Conservation (phyloP, 2,329 filamentous ascomycete genomes). For the Colletotrichum sp. region DNA sequence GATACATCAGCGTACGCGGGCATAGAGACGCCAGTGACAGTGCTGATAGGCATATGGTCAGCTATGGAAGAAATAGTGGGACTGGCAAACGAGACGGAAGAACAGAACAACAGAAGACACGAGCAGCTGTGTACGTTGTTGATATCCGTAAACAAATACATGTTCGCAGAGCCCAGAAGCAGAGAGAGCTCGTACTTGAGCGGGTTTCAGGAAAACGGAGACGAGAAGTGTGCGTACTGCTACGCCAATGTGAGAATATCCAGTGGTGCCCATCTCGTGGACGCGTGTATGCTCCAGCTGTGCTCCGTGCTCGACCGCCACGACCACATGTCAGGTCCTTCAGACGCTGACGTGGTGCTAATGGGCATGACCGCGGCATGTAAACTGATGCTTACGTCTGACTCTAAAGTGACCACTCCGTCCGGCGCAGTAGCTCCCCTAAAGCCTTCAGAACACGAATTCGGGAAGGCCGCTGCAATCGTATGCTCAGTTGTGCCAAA, state of each 20-base stretch:
- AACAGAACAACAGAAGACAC: background rate
- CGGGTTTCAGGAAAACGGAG: background rate
- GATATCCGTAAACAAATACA: background rate
- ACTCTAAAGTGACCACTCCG: background rate
- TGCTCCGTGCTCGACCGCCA: background rate
- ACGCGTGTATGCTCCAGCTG: background rate
- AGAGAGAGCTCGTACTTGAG: too few species aligned
- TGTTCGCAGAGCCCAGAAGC: background rate
- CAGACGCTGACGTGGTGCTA: background rate
- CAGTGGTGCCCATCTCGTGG: background rate
- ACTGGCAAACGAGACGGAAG: background rate
- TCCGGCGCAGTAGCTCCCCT: background rate
- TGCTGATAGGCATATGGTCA: background rate
- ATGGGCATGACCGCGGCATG: background rate
- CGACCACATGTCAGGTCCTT: background rate
- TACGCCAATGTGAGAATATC: background rate
- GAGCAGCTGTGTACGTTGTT: background rate
- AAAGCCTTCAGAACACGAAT: background rate
- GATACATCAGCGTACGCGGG: background rate
- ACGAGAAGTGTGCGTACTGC: background rate
- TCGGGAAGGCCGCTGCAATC: background rate
- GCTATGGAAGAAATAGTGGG: background rate
- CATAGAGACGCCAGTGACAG: background rate
- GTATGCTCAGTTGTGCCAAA: background rate
- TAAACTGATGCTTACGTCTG: background rate